phyloP scores from a whole-genome alignment of 306 rosid genomes.

The Pachyrhizus erosus region DNA sequence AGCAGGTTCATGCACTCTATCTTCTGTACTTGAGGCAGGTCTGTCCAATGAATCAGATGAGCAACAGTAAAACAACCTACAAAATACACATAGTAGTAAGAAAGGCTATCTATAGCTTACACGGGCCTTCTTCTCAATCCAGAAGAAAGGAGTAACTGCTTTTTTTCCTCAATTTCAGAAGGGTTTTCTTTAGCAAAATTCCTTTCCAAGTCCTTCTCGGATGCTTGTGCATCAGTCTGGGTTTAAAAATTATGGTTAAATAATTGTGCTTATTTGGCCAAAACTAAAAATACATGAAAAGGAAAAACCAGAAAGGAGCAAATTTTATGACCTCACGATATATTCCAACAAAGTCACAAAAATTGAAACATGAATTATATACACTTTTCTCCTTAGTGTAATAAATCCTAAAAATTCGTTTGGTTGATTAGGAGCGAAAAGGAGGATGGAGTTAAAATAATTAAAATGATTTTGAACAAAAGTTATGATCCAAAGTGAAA shows the following conservation, averaged over 20 bases:
- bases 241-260: slow-evolving; percentile 44
- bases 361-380: slow-evolving; percentile 7
- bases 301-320: background rate
- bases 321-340: background rate
- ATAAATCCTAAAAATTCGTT: background rate
- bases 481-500: background rate
- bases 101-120: slow-evolving; percentile 51
- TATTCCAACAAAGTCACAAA: background rate
- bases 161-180: slow-evolving; percentile 56
- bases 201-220: slow-evolving; percentile 47
- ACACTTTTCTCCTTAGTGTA: slow-evolving; percentile 8
- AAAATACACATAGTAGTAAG: slow-evolving; percentile 19
- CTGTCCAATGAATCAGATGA: slow-evolving; percentile 53
- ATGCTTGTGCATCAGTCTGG: slow-evolving; percentile 57
- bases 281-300: background rate
- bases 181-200: slow-evolving; percentile 50
- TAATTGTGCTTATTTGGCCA: background rate
- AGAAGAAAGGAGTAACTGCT: slow-evolving; percentile 55
- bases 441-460: background rate
- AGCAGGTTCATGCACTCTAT: slow-evolving; percentile 56
- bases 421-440: slow-evolving; percentile 16
- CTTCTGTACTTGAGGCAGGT: slow-evolving; percentile 58
- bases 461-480: slow-evolving; percentile 7
- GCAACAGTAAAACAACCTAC: slow-evolving; percentile 38
- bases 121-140: slow-evolving; percentile 81